Conservation (phyloP, 805 yeast genomes). For the Ogataea saltuana region DNA sequence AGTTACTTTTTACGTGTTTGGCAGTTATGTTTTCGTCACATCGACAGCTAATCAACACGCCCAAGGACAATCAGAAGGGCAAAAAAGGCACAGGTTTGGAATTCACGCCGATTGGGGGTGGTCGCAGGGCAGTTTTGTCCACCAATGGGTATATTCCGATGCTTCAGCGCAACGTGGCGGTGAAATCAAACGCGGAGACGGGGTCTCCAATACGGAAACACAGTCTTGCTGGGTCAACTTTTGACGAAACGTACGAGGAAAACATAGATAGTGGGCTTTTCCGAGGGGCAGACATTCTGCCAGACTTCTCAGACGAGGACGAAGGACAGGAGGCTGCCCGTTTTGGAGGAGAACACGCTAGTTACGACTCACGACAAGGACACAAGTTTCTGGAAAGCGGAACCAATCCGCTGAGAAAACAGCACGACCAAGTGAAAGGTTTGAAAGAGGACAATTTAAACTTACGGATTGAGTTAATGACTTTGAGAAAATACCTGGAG, state of each 20-base stretch:
- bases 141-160: constrained; percentile 16
- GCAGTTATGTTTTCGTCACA: constrained; percentile 32
- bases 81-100: constrained; percentile 32
- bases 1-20: constrained; percentile 5
- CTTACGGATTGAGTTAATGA: constrained; percentile 43
- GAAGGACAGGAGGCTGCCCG: constrained; percentile 8
- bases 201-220: constrained; percentile 20
- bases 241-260: constrained; percentile 23
- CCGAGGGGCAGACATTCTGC: constrained; percentile 31
- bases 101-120: constrained; percentile 45
- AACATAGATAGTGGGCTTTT: constrained; percentile 21
- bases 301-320: constrained; percentile 25
- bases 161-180: constrained; percentile 22
- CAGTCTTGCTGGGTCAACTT: constrained; percentile 21
- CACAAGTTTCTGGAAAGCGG: constrained; percentile 21
- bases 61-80: constrained; percentile 23
- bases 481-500: constrained; percentile 39
- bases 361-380: not conserved
- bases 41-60: constrained; percentile 34
- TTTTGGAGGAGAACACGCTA: constrained; percentile 13
- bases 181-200: constrained; percentile 14
- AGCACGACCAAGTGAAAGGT: constrained; percentile 28
- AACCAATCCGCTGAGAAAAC: constrained; percentile 28
- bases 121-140: constrained; percentile 10
- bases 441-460: constrained; percentile 45